Conservation (phyloP, 83 land plant species). For the Thuja plicata region DNA sequence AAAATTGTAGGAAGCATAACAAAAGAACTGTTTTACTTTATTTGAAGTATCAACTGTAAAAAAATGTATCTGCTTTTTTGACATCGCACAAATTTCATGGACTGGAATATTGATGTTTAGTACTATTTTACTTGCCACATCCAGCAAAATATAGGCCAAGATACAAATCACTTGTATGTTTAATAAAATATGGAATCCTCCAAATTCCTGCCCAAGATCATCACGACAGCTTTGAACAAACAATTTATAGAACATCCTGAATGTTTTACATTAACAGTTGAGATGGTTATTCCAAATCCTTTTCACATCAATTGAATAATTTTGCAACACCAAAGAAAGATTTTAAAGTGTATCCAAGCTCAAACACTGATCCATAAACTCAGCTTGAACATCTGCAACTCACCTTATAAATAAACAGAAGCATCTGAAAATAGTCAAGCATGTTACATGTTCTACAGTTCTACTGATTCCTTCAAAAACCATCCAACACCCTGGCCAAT, state of each 20-base stretch:
- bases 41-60: no score
- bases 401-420: neutral
- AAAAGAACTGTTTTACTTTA: neutral
- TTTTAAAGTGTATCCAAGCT: neutral
- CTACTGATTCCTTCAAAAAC: slow-evolving; percentile 3
- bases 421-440: neutral
- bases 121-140: neutral
- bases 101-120: no score
- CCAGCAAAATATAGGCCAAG: neutral
- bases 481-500: neutral
- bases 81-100: no score
- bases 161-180: neutral
- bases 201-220: neutral
- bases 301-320: neutral
- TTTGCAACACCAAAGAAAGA: neutral
- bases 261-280: neutral
- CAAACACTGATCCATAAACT: neutral
- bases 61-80: no score
- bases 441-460: neutral
- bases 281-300: neutral
- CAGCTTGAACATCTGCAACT: neutral
- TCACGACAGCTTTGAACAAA: neutral
- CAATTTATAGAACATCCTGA: no score
- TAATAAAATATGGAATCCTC: neutral
- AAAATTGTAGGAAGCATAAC: neutral